Evolutionary conservation across 1,284 basidiomycete species (phyloP).

Genomic region (Trametes sp.): DNA sequence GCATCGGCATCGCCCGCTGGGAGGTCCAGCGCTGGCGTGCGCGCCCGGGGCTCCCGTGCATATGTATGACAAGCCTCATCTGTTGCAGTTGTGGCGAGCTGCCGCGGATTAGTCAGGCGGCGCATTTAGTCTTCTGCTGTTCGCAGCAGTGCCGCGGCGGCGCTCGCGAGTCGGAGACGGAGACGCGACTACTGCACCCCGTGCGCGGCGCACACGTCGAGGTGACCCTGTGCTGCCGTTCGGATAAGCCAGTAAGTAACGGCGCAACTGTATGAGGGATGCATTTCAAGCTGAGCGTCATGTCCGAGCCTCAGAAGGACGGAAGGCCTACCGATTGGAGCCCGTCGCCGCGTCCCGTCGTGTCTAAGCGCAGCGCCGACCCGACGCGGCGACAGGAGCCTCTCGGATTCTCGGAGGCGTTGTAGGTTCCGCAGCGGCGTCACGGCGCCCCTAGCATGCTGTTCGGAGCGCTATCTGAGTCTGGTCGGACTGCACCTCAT

Average conservation of each 20-base stretch:
- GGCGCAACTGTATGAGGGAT: background rate
- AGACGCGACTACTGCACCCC: background rate
- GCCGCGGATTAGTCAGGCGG: background rate
- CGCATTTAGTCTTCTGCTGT: background rate
- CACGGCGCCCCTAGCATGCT: slow-evolving; percentile 6
- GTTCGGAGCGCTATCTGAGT: slow-evolving; percentile 2
- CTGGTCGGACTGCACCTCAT: no score
- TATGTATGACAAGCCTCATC: background rate
- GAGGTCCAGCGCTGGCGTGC: background rate
- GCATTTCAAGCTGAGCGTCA: background rate
- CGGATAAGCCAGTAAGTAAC: no score
- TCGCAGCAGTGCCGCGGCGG: slow-evolving; percentile 2
- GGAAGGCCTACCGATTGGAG: slow-evolving; percentile 6
- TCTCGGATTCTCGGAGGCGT: no score
- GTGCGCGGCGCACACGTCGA: background rate
- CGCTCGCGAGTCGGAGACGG: background rate
- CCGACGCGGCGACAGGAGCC: no score
- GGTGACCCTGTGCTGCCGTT: slow-evolving; percentile 13
- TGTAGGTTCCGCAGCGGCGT: slow-evolving; percentile 6
- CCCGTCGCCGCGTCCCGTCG: background rate
- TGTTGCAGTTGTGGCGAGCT: background rate
- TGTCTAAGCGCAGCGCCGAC: slow-evolving; percentile 10
- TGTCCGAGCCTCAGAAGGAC: slow-evolving; percentile 14
- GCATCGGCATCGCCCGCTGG: background rate
- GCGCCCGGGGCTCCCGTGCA: background rate